Conservation (phyloP, 2,329 filamentous ascomycete genomes). For the Trichophaea hybrida region DNA sequence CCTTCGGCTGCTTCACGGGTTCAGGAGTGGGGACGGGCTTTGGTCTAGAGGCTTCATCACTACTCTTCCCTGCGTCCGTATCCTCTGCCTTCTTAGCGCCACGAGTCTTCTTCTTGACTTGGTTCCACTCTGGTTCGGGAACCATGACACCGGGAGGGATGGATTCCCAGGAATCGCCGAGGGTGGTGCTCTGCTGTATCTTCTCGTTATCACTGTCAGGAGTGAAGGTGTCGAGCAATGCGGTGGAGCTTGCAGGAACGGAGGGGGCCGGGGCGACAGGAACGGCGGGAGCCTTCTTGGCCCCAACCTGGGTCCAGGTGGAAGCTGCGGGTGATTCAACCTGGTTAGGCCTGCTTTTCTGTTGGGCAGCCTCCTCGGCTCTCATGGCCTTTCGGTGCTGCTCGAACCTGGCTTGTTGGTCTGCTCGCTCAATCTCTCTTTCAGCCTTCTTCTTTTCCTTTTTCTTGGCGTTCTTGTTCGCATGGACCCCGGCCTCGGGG, state of each 20-base stretch:
- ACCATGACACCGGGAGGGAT: constrained; percentile 13
- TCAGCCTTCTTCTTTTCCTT: constrained; percentile 22
- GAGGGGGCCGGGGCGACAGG: neutral
- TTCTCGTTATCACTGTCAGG: constrained; percentile 18
- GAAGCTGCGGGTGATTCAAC: constrained; percentile 4
- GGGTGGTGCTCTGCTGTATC: constrained; percentile 9
- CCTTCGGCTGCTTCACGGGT: neutral
- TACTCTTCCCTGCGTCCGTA: constrained; percentile 7
- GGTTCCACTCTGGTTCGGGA: constrained; percentile 19
- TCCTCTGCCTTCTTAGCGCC: constrained; percentile 16
- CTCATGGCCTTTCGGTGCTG: constrained; percentile 21
- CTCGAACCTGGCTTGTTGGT: constrained; percentile 20
- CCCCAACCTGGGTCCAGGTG: constrained; percentile 12
- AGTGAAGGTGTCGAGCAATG: constrained; percentile 21
- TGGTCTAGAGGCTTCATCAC: constrained; percentile 8
- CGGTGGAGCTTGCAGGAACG: constrained; percentile 1
- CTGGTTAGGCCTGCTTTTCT: constrained; percentile 11
- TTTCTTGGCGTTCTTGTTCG: constrained; percentile 23
- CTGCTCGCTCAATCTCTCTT: constrained; percentile 18
- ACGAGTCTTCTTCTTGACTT: constrained; percentile 19
- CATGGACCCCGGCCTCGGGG: constrained; percentile 15
- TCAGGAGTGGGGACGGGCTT: neutral
- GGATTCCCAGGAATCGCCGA: constrained; percentile 22
- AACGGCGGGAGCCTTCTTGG: neutral
- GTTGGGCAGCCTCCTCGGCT: constrained; percentile 14